Percentiles rank a stretch among this genome's conserved stretches.
These are phyloP conservation scores for Mucor velutinosus DNA, from an alignment of 371 early-diverging fungal genomes.

Conservation along the genomic window DNA sequence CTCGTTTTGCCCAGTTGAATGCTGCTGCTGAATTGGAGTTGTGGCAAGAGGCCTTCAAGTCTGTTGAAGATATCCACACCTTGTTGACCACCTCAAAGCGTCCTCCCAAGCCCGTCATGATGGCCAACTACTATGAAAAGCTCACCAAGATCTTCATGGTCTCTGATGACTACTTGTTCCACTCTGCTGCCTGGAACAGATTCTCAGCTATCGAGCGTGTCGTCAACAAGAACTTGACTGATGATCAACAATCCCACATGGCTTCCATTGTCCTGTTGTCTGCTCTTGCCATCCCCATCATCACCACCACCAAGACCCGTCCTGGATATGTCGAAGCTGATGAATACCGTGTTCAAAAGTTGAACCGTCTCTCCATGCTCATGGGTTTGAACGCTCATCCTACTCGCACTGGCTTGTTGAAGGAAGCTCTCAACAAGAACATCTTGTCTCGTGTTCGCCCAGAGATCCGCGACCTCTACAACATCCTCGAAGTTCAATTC, in stretches of 20 bases:
- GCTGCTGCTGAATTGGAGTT: constrained; percentile 95
- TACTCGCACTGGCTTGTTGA: constrained; percentile 87
- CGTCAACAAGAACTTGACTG: constrained; percentile 70
- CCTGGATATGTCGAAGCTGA: constrained; percentile 71
- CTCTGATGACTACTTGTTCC: constrained; percentile 96
- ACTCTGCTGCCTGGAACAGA: constrained; percentile 96
- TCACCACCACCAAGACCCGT: constrained; percentile 79
- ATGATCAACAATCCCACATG: constrained; percentile 77
- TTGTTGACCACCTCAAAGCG: constrained; percentile 90
- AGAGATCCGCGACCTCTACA: constrained; percentile 90
- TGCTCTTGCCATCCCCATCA: constrained; percentile 89
- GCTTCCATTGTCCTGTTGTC: constrained; percentile 92
- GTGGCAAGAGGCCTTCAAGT: constrained; percentile 98
- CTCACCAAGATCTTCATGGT: constrained; percentile 94
- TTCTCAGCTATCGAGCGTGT: constrained; percentile 83
- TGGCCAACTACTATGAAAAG: constrained; percentile 98
- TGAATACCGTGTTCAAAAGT: constrained; percentile 84
- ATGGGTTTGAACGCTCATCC: constrained; percentile 86
- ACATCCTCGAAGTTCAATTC: constrained; percentile 95
- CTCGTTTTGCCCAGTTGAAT: constrained; percentile 93
- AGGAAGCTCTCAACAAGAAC: constrained; percentile 86
- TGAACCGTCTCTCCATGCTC: constrained; percentile 83
- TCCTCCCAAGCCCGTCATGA: constrained; percentile 89
- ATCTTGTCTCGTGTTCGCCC: constrained; percentile 86
- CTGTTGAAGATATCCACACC: constrained; percentile 96